phyloP scores from a whole-genome alignment of 805 yeast species.

The Sungouiella blattae region DNA sequence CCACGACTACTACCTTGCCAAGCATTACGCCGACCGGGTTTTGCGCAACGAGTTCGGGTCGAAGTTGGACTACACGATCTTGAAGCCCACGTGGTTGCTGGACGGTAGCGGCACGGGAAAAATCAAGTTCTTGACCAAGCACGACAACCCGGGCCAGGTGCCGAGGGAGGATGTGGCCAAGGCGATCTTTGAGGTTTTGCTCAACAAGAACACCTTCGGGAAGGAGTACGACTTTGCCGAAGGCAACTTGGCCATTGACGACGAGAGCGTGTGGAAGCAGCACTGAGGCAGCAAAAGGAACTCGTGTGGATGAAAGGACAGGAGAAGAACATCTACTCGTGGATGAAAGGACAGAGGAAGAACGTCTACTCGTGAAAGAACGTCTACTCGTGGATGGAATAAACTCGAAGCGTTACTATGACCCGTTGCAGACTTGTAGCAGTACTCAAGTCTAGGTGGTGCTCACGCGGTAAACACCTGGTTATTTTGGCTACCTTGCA shows the following conservation, averaged over 20 bases:
- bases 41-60: conserved; percentile 34
- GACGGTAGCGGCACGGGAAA: conserved; percentile 44
- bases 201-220: conserved; percentile 33
- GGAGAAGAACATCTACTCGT: too few species aligned
- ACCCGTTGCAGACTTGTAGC: too few species aligned
- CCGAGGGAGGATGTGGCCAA: conserved; percentile 57
- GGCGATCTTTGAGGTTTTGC: conserved; percentile 36
- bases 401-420: too few species aligned
- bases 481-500: too few species aligned
- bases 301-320: too few species aligned
- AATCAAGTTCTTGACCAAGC: conserved; percentile 28
- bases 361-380: too few species aligned
- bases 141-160: conserved; percentile 23
- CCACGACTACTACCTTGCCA: conserved; percentile 54
- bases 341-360: too few species aligned
- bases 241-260: conserved; percentile 34
- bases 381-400: too few species aligned
- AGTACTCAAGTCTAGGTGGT: too few species aligned
- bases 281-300: too few species aligned
- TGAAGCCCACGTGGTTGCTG: conserved; percentile 49
- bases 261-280: too few species aligned
- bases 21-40: conserved; percentile 55
- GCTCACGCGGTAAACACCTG: too few species aligned
- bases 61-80: conserved; percentile 50
- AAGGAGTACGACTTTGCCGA: conserved; percentile 43